Base-by-base conservation (phyloP, 139 green algal genomes). In the Raphidocelis subcapitata region DNA sequence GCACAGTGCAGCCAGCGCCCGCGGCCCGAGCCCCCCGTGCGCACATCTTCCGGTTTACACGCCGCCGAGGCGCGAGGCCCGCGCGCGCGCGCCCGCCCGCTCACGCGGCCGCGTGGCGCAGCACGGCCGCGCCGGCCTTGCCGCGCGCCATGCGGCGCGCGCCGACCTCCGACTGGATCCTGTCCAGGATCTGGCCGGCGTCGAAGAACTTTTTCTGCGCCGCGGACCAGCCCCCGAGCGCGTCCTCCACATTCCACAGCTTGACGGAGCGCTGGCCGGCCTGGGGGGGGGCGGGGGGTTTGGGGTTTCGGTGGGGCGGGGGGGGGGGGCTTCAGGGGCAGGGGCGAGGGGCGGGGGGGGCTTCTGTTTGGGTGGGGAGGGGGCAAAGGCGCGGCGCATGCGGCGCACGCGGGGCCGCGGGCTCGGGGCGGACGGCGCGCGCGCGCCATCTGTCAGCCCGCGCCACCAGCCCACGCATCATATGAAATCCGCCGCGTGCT, bases 221-320 rank as follows among this genome's bases (percentile, higher is more conserved):
- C 18, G 44, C 59, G 1, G 76, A 63, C 90, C 90, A 95, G 24
- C 82, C 78, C 20, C 87, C 87, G 35, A 95, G 73, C 83, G 85
- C 82, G 35, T 84, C 70, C 60, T 95, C 90, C n/a, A 94, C 90
- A 0, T 68, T 87, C 87, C 88, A 92, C 35, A 89, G 65, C 65
- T 66, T 41, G 35, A 65, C 37, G 57, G 61, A 62, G 62, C 83
- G 79, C 35, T 77, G 73, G 0, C 75, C 68, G 0, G 31, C 62
- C 49, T 71, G 56, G 33, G 37, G n/a, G 3, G 1, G 10, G 31
- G 23, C 46, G 2, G 51, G 51, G 32, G 23, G 49, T 8, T 49
- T 49, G n/a, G n/a, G n/a, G n/a, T n/a, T n/a, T n/a, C n/a, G n/a
- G n/a, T n/a, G n/a, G n/a, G n/a, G n/a, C n/a, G n/a, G n/a, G n/a